Evolutionary conservation across 345 rosid genomes (phyloP), one percentile per base, ranked within the genome.

Genomic region (Citrus trifoliata): DNA sequence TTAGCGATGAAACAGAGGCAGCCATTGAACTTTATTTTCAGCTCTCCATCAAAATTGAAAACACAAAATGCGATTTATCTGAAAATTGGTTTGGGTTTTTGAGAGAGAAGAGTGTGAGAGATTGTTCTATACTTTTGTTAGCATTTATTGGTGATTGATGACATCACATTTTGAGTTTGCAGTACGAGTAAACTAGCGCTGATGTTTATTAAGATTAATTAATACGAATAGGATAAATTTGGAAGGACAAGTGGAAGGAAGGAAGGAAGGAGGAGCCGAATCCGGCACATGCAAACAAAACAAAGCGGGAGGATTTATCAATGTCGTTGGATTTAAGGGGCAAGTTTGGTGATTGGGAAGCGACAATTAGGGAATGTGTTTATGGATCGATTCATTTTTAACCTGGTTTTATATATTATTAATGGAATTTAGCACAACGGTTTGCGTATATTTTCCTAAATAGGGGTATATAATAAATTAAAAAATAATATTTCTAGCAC

Each of bases 11-110:
- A 21, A 80, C 65, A 22, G 85, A 81, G 67, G 91, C 85, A 62
- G 90, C 88, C 96, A 90, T 91, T 61, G 83, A 55, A 28, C 64
- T 70, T 37, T 4, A 16, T 64, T 27, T 63, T 24, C 51, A 66
- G 59, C 19, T 21, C 37, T 64, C 59, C 79, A 69, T 70, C 76
- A 48, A 76, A 5, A 68, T 3, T 40, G 63, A 28, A 7, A 46
- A 46, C 10, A 46, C 5, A 46, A 13, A 46, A 46, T 46, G 51
- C 1, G 51, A 46, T 46, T 46, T 13, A 46, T 46, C 5, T 3
- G 51, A 46, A 46, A 46, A 46, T 12, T 46, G 51, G 18, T 46
- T 24, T 22, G 22, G 35, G 64, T 22, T 51, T 72, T 72, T 46
- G 42, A 33, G 62, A 24, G 13, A 65, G 33, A 56, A 38, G 46